Percentiles rank a stretch among this genome's conserved stretches.
These are phyloP conservation scores for Sporothrix curviconia DNA, from an alignment of 2,329 filamentous ascomycete species.

Conservation along the genomic window DNA sequence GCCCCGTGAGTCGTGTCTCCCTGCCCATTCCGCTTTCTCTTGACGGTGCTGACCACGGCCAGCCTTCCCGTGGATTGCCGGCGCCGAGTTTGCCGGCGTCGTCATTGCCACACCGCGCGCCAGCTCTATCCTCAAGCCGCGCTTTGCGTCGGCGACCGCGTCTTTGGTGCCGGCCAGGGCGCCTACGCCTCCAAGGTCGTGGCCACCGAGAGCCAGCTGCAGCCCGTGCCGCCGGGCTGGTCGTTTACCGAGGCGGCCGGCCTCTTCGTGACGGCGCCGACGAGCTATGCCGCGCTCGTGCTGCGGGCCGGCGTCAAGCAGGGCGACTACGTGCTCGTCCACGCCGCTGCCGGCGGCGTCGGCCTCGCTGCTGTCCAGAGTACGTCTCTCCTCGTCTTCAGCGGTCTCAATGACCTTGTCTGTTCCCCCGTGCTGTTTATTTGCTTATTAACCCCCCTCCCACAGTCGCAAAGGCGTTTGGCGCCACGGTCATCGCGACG, in stretches of 20 bases:
- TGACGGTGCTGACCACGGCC: neutral
- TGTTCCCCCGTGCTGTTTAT: neutral
- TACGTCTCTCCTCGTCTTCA: constrained; percentile 21
- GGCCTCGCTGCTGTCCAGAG: constrained; percentile 84
- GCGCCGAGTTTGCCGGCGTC: constrained; percentile 78
- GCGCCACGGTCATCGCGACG: constrained; percentile 88
- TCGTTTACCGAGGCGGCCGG: constrained; percentile 78
- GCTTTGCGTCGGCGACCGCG: constrained; percentile 72
- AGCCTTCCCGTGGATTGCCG: constrained; percentile 80
- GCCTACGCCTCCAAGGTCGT: constrained; percentile 74
- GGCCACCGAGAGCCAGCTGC: constrained; percentile 58
- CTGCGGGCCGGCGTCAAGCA: constrained; percentile 67
- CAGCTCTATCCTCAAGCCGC: constrained; percentile 43
- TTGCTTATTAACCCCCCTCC: neutral
- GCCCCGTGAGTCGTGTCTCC: constrained; percentile 46
- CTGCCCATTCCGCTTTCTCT: neutral
- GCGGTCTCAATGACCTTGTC: too few relatives aligned
- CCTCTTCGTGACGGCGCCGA: constrained; percentile 86
- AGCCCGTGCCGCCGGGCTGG: constrained; percentile 75
- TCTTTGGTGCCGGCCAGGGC: constrained; percentile 83
- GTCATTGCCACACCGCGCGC: constrained; percentile 51
- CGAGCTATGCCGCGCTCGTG: constrained; percentile 78
- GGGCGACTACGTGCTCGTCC: constrained; percentile 82
- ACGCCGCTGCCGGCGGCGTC: constrained; percentile 88
- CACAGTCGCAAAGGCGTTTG: constrained; percentile 81